Conservation (phyloP, 768 basidiomycete genomes). For the Lenzites betulinus region DNA sequence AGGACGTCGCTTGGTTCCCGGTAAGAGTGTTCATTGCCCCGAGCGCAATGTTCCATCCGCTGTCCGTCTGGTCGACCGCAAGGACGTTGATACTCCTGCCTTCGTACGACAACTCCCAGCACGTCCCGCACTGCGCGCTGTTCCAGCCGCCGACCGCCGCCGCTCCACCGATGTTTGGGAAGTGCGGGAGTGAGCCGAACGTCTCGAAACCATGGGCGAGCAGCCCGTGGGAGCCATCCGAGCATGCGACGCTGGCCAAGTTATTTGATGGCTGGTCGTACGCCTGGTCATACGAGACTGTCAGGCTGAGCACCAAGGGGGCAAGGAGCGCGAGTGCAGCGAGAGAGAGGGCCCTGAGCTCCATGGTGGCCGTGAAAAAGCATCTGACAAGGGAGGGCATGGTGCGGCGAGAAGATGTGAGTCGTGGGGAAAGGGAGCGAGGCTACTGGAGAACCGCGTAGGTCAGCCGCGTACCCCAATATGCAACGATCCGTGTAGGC, state of each 20-base stretch:
- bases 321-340: constrained; percentile 20
- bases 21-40: constrained; percentile 35
- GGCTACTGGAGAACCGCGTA: not conserved
- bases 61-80: constrained; percentile 50
- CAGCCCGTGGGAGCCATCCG: constrained; percentile 40
- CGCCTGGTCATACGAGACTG: constrained; percentile 44
- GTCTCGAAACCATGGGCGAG: constrained; percentile 46
- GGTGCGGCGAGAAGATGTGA: not conserved
- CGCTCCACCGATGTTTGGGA: constrained; percentile 62
- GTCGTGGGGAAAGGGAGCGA: not conserved
- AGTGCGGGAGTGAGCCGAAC: constrained; percentile 54
- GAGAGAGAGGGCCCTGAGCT: constrained; percentile 20
- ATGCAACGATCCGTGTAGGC: not conserved
- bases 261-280: constrained; percentile 50
- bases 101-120: constrained; percentile 59
- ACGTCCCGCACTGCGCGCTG: constrained; percentile 56
- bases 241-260: constrained; percentile 49
- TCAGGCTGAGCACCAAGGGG: constrained; percentile 20
- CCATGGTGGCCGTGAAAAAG: constrained; percentile 7
- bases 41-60: constrained; percentile 41
- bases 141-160: constrained; percentile 52
- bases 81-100: constrained; percentile 48
- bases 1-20: constrained; percentile 22
- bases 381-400: constrained; percentile 9
- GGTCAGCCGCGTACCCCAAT: not conserved